Base-by-base conservation (phyloP, 257 asterid genomes). In the Galeopsis tetrahit region DNA sequence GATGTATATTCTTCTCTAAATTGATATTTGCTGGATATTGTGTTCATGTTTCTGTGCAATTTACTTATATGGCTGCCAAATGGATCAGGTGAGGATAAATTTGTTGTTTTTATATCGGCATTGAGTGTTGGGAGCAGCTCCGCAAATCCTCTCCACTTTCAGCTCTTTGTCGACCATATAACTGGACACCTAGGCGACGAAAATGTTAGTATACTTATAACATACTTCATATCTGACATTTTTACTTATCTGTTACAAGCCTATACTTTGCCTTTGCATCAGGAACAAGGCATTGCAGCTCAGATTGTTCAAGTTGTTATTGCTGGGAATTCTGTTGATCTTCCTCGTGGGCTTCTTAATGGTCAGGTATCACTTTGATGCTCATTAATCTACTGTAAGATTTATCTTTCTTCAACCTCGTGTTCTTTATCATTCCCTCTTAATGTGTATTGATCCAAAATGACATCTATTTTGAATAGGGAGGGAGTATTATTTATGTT, bases 171-270 rank as follows among this genome's bases (percentile, higher is more conserved):
- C 38, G 99, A 95, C 84, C 98, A 95, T 76, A 84, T 95, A 75
- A 92, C 99, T 75, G 99, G 99, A 61, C 98, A 95, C 89, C 86
- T 95, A 32, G 99, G 99, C 77, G 99, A 95, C 68, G 92, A 83
- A 77, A 86, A 90, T 89, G 99, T 94, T 80, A 66, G 17, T 34
- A 73, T 70, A 13, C 52, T 58, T 75, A 46, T 68, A 44, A 0
- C 0, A 15, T 15, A 49, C 56, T 14, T n/a, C 4, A 3, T 28
- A 38, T 32, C 63, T 62, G 74, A 68, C 46, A 58, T 10, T 66
- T 53, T 73, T 15, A 1, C 73, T 63, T 55, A 58, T 66, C 5
- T 55, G 10, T 39, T 55, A 42, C 14, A 57, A 63, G 44, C 78
- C 60, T 60, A 43, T 74, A 15, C 71, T 79, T 59, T 66, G 44